A percentile compares a stretch with the other conserved stretches of the same genome.
These are phyloP conservation scores for Cordyceps cateniannulata DNA, from an alignment of 2,329 filamentous ascomycete genomes.

Conservation along the genomic window DNA sequence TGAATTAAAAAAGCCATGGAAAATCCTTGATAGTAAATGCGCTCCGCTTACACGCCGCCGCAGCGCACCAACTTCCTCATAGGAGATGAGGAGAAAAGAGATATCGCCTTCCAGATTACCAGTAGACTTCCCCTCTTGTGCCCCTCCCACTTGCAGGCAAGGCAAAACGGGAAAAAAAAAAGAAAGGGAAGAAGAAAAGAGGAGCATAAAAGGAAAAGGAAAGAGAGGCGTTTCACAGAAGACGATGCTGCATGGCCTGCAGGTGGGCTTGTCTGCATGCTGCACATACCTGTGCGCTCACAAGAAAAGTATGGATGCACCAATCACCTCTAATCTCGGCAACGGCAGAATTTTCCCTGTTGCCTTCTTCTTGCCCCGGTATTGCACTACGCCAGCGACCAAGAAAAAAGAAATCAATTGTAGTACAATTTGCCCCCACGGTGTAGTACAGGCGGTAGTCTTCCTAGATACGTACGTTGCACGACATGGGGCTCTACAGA, in stretches of 20 bases:
- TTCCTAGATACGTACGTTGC: neutral
- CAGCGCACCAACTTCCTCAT: neutral
- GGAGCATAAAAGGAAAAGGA: no score
- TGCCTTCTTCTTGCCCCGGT: no score
- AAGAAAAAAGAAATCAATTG: neutral
- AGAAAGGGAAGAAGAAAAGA: neutral
- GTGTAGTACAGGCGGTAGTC: neutral
- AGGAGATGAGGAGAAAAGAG: conserved; percentile 3
- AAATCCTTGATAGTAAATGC: no score
- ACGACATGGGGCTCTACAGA: neutral
- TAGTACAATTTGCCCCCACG: neutral
- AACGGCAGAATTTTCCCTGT: neutral
- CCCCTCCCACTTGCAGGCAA: no score
- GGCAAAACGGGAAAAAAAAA: no score
- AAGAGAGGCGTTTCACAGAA: neutral
- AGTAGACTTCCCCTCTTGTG: no score
- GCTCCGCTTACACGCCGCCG: neutral
- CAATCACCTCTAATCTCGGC: neutral
- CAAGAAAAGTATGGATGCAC: neutral
- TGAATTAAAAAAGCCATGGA: neutral
- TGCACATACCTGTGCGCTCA: neutral
- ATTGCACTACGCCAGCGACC: neutral
- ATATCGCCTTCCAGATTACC: neutral
- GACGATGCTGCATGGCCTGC: conserved; percentile 4
- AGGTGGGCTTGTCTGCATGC: neutral